phyloP scores from a whole-genome alignment of 805 yeast species.

The Zygoascus biomembranicola region DNA sequence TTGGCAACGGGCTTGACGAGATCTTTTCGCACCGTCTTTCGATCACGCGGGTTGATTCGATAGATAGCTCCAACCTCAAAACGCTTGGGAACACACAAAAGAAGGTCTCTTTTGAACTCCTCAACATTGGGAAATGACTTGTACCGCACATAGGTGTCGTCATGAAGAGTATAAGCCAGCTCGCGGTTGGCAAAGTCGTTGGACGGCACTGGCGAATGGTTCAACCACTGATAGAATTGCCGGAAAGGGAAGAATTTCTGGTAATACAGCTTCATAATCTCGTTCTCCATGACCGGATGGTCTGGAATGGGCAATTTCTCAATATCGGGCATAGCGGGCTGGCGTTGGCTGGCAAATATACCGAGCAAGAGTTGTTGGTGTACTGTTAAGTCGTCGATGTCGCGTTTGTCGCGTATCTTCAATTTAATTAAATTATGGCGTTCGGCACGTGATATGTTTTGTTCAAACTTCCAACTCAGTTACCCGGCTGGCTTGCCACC shows the following conservation, averaged over 20 bases:
- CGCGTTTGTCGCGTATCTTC: not conserved
- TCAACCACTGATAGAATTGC: conserved; percentile 78
- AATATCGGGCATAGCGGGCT: not conserved
- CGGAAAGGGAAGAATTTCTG: conserved; percentile 59
- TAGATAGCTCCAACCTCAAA: conserved; percentile 95
- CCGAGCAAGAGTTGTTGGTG: too few relatives aligned
- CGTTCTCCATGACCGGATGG: conserved; percentile 11
- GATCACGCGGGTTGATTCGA: conserved; percentile 75
- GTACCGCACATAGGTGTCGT: conserved; percentile 87
- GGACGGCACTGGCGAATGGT: conserved; percentile 70
- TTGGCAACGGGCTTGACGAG: conserved; percentile 76
- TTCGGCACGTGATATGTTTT: too few relatives aligned
- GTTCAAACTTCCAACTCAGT: too few relatives aligned
- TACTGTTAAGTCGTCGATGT: not conserved
- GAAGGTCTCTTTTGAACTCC: conserved; percentile 73
- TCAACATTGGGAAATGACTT: conserved; percentile 59
- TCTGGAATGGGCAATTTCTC: not conserved
- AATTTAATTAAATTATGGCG: too few relatives aligned
- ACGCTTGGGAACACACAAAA: conserved; percentile 71
- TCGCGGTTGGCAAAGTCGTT: conserved; percentile 82
- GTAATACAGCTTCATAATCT: conserved; percentile 21
- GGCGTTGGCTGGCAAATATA: not conserved
- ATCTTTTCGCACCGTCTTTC: conserved; percentile 59
- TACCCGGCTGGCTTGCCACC: too few relatives aligned
- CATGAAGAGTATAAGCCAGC: conserved; percentile 81